Base-by-base conservation (phyloP, 371 early-diverging fungal genomes). In the Funneliformis caledonium region DNA sequence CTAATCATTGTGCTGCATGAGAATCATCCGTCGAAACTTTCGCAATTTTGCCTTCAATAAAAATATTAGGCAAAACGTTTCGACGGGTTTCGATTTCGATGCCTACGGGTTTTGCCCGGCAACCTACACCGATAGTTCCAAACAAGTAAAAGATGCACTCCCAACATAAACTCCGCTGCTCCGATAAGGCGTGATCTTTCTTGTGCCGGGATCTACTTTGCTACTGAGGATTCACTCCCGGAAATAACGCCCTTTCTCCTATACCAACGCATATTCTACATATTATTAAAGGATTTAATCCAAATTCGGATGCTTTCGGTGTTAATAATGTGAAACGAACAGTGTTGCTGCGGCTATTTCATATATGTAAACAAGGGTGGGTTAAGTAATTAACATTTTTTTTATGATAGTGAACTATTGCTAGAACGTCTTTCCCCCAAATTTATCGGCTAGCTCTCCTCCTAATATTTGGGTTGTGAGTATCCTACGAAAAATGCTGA, bases 401-500 rank as follows among this genome's bases (percentile, higher is more conserved):
- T 37, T 2, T 37, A 19, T 26, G 26, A 6, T 16, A 56, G 19
- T 19, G 83, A 85, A 84, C 85, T 26, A 65, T 45, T 14, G 81
- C 83, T 12, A 85, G 78, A 2, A 85, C 12, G 56, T 22, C 52
- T 85, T 85, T 72, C 84, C 85, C 1, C 84, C 85, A 76, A 82
- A 82, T 11, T 81, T 83, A 74, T 85, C 85, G 12, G 85, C 83
- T 16, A 85, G 61, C n/a, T 82, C 60, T 45, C 85, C 85, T 16
- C 85, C 85, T 1, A 83, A 48, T 43, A 85, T 76, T 11, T 83
- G 85, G 2, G 85, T 85, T 69, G 22, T 33, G 84, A 74, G 43
- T 85, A 85, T 8, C 85, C 85, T 47, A 85, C 52, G 22, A 84
- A 84, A 80, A 85, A 85, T 0, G 85, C 19, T 0, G 85, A 82